Conservation (phyloP, 2,329 filamentous ascomycete genomes). For the Aspergillus ibericus region DNA sequence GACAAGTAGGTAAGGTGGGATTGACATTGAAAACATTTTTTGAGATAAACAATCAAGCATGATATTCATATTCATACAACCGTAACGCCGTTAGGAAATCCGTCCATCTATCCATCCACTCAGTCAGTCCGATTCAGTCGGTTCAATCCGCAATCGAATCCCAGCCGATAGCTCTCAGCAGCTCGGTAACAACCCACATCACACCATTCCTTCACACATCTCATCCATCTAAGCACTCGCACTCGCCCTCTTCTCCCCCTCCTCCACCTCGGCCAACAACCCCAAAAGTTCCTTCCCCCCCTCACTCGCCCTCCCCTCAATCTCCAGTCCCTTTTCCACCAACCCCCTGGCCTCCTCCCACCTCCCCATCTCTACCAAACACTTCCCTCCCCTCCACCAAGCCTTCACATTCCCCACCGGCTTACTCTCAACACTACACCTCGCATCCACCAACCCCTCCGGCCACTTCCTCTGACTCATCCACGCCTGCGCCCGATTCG, state of each 20-base stretch:
- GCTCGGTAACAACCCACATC: not conserved
- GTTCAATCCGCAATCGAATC: not conserved
- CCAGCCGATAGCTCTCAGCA: not conserved
- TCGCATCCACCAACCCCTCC: constrained; percentile 82
- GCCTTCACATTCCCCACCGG: constrained; percentile 85
- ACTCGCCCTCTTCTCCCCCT: constrained; percentile 56
- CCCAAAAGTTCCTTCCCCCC: constrained; percentile 56
- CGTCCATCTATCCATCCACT: not conserved
- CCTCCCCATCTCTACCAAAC: constrained; percentile 86
- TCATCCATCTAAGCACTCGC: not conserved
- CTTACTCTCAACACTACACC: constrained; percentile 85
- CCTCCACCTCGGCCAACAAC: constrained; percentile 62
- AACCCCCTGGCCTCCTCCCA: constrained; percentile 79
- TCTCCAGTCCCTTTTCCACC: constrained; percentile 74
- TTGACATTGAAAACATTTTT: not conserved
- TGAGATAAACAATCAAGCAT: not conserved
- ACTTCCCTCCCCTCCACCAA: constrained; percentile 86
- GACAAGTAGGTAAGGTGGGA: too few relatives aligned
- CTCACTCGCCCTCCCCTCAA: constrained; percentile 64
- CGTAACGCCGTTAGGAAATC: not conserved
- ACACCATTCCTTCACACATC: not conserved
- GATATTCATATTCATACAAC: not conserved
- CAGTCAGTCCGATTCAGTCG: not conserved
- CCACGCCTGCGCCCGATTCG: constrained; percentile 86
- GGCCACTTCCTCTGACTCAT: constrained; percentile 82